Evolutionary conservation across 2,329 filamentous ascomycete species (phyloP), one percentile per base, ranked within the genome.

Genomic region (Xenosphaeropsis pyriputrescens): DNA sequence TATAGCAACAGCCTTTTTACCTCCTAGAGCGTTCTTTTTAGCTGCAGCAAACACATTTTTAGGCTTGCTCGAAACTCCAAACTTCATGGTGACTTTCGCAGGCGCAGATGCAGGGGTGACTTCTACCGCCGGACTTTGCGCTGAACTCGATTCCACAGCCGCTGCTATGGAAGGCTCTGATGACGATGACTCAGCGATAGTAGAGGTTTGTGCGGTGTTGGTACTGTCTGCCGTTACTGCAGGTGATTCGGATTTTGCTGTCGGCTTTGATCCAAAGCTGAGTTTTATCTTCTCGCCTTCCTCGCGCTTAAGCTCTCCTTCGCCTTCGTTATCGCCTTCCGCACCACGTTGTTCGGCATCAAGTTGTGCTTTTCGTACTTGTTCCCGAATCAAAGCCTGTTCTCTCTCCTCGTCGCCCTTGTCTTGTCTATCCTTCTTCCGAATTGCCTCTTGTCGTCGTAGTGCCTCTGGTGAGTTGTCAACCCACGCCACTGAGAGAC

Each of bases 351-450:
- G 58, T 39, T 70, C 67, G 3, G 67, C 71, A 36, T 72, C 70
- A 43, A 68, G 70, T 49, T 75, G 69, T 2, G 88, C 88, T 41
- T 82, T 67, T 55, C 75, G 73, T 35, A 96, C 83, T 65, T 96
- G 91, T 53, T 85, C 81, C 50, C 72, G 70, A 33, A 98, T 78
- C 63, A 88, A 67, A 52, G 72, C 75, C 58, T 89, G 80, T 60
- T 96, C 88, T 35, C 85, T 62, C 59, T 93, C 84, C 55, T 96
- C 89, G 48, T 95, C 88, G 2, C 86, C 85, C 48, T 83, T 84
- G 50, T 95, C 88, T 57, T 88, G 78, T 39, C 82, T 72, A 57
- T 95, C 88, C 57, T 85, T 89, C 53, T 79, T 77, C 47, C 79
- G 66, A 35, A 95, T 67, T 18, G 85, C 85, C 46, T 95, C 89